Base-by-base conservation (phyloP, 495 filamentous ascomycete species). In the Penicillium flavigenum region DNA sequence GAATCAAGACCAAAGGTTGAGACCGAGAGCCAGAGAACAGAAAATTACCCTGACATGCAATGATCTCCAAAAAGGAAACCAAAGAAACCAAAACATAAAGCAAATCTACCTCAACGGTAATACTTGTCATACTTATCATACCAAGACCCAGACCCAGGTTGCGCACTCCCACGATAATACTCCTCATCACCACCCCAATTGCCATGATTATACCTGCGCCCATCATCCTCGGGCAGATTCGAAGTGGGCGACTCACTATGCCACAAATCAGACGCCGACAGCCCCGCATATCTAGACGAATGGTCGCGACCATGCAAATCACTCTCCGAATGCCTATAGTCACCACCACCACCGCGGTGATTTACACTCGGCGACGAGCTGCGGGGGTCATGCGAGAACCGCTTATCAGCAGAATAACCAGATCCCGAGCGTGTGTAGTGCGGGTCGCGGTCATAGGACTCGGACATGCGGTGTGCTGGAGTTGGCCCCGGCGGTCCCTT, bases 271-370 rank as follows among this genome's bases (percentile, higher is more conserved):
- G 59, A 66, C 11, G 63, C 56, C 11, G 69, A 73, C 1, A 62
- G 17, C 12, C 59, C 60, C 5, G 56, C 52, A 17, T 68, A 68
- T 22, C 68, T 41, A 41, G 64, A 54, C 11, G 51, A 54, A 38
- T 47, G 48, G 17, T 71, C 70, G 7, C 63, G 62, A 39, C 60
- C 52, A 3, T 67, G 58, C n/a, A 77, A 58, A 44, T 79, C 76
- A 46, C 68, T 65, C 41, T 77, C 76, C 0, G 75, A 77, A 42
- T 75, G 76, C 47, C 74, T 61, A 49, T 79, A 77, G 5, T 72
- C 69, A 29, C 6, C 27, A 29, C 24, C 50, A 14, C 64, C 60
- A 8, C 61, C 16, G 24, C 19, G 47, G 14, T 24, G 19, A 7
- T 62, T 61, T 16, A 70, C 57, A 8, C 71, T 61, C 7, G 71